Evolutionary conservation across 1,284 basidiomycete species (phyloP).

Genomic region (Austroboletus niveus): DNA sequence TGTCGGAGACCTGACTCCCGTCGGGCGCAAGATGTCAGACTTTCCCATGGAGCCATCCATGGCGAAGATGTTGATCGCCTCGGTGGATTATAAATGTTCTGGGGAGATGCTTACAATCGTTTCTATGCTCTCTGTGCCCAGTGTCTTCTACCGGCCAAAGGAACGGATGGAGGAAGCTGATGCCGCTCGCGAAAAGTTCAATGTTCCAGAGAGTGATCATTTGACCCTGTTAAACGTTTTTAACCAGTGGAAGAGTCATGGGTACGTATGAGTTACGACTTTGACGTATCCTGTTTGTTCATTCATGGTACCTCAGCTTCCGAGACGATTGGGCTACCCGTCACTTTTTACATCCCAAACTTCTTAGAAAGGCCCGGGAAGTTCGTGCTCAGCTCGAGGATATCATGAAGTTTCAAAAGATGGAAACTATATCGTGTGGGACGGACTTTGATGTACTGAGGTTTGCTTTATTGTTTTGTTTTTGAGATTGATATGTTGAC

Average conservation of each 20-base stretch:
- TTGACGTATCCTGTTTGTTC: not conserved
- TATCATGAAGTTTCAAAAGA: constrained; percentile 98
- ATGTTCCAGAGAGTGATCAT: constrained; percentile 97
- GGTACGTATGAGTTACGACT: constrained; percentile 45
- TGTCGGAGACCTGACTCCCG: constrained; percentile 90
- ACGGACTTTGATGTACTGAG: constrained; percentile 95
- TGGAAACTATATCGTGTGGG: constrained; percentile 85
- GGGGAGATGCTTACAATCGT: constrained; percentile 98
- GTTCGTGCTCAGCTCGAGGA: constrained; percentile 97
- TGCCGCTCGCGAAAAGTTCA: constrained; percentile 96
- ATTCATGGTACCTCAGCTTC: constrained; percentile 47
- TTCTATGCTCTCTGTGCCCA: constrained; percentile 97
- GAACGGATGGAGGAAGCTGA: constrained; percentile 96
- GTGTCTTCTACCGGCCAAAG: constrained; percentile 94
- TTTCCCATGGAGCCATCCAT: constrained; percentile 98
- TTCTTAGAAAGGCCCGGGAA: constrained; percentile 92
- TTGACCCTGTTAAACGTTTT: constrained; percentile 95
- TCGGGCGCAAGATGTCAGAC: constrained; percentile 96
- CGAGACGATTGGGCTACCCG: constrained; percentile 93
- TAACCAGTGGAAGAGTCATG: constrained; percentile 96
- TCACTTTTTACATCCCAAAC: constrained; percentile 96
- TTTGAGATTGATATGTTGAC: not conserved
- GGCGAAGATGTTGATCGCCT: constrained; percentile 97
- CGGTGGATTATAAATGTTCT: constrained; percentile 91
- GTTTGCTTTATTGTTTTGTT: constrained; percentile 39